Conservation (phyloP, 805 yeast genomes). For the Komagataella pseudopastoris region DNA sequence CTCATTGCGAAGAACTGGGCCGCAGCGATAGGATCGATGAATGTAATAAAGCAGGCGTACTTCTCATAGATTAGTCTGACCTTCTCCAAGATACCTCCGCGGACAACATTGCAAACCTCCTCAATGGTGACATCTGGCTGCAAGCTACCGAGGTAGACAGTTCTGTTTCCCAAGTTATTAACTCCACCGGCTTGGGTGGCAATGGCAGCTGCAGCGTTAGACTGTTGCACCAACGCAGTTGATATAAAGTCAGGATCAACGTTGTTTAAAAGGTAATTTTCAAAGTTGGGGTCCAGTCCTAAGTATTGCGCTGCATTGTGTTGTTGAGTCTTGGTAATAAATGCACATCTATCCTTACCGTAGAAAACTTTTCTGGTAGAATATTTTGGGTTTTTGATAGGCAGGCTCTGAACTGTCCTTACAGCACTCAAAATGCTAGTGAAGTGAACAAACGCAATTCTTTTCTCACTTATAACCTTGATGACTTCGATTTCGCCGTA, state of each 20-base stretch:
- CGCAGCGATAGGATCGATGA: constrained; percentile 93
- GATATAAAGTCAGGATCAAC: constrained; percentile 48
- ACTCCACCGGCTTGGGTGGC: constrained; percentile 94
- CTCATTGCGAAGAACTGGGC: constrained; percentile 95
- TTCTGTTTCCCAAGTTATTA: constrained; percentile 82
- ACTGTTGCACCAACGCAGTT: constrained; percentile 75
- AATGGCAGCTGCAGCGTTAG: constrained; percentile 96
- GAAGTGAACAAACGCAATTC: constrained; percentile 85
- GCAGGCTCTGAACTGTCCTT: constrained; percentile 66
- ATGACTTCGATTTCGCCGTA: constrained; percentile 82
- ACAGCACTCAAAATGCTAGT: constrained; percentile 79
- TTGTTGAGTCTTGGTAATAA: constrained; percentile 88
- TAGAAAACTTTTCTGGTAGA: constrained; percentile 69
- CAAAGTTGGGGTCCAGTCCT: constrained; percentile 84
- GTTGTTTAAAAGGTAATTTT: constrained; percentile 40
- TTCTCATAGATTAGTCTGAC: constrained; percentile 72
- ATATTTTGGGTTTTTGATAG: constrained; percentile 49
- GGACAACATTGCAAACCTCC: constrained; percentile 89
- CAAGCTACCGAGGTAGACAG: constrained; percentile 81
- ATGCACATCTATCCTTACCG: constrained; percentile 93
- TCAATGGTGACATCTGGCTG: constrained; percentile 83
- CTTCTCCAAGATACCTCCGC: constrained; percentile 87
- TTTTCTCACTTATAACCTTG: constrained; percentile 67
- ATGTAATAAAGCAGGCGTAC: constrained; percentile 89
- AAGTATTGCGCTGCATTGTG: constrained; percentile 93